Percentiles rank a stretch among this genome's conserved stretches.
These are phyloP conservation scores for Salix exigua DNA, from an alignment of 345 rosid species.

Conservation along the genomic window DNA sequence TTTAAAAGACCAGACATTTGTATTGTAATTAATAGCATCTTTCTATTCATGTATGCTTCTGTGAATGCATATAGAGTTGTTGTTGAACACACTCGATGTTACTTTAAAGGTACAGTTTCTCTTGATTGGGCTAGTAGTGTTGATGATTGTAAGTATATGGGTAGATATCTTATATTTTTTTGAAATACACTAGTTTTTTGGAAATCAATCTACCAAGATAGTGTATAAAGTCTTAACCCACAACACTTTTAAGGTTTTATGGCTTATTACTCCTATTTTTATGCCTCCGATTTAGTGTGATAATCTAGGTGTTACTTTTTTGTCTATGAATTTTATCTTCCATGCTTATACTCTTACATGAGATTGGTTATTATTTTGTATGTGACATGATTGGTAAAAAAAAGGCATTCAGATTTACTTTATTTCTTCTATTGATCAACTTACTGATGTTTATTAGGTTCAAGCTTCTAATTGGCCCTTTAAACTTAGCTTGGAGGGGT, in stretches of 20 bases:
- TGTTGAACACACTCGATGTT: neutral
- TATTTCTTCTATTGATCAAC: neutral
- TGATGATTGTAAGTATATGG: neutral
- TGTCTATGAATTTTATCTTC: neutral
- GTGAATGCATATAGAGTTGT: neutral
- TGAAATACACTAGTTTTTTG: neutral
- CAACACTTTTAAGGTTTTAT: neutral
- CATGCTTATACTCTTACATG: neutral
- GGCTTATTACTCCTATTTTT: neutral
- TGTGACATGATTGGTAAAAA: neutral
- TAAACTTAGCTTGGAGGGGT: neutral
- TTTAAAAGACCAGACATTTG: too few species aligned
- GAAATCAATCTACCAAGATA: fast-evolving
- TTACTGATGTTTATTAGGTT: neutral
- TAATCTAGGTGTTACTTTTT: neutral
- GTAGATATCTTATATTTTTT: neutral
- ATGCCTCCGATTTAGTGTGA: neutral
- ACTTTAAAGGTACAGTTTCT: neutral
- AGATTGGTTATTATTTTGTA: neutral
- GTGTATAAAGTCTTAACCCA: neutral
- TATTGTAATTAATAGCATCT: neutral
- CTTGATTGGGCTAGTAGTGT: neutral
- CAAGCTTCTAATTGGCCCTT: too few species aligned
- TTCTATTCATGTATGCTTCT: neutral
- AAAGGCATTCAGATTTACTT: neutral